phyloP scores from a whole-genome alignment of 768 basidiomycete genomes.

The Tylopilus sp. region DNA sequence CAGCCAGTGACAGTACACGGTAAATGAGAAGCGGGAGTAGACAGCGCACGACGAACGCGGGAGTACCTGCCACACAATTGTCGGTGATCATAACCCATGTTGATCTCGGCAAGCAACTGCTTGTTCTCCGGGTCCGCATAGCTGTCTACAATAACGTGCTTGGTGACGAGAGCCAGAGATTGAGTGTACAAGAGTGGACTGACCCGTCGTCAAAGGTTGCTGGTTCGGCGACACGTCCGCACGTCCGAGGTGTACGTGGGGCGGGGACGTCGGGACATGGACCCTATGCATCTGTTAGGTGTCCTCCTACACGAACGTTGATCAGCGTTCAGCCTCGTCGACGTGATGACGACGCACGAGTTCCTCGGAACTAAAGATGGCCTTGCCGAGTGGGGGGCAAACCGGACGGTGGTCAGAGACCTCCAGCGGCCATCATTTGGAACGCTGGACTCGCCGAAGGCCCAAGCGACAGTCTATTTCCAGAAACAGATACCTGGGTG shows the following conservation, averaged over 20 bases:
- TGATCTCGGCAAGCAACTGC: conserved; percentile 68
- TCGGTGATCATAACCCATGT: conserved; percentile 75
- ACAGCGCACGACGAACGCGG: too few relatives aligned
- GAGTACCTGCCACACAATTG: too few relatives aligned
- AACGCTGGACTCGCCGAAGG: conserved; percentile 68
- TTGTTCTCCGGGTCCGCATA: conserved; percentile 80
- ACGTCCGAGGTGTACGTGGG: conserved; percentile 56
- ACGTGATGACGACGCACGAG: conserved; percentile 32
- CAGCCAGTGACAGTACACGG: too few relatives aligned
- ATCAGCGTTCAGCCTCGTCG: not conserved
- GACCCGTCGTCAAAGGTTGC: conserved; percentile 39
- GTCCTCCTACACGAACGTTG: conserved; percentile 43
- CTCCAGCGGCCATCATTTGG: conserved; percentile 71
- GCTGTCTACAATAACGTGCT: too few relatives aligned
- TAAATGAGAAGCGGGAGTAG: too few relatives aligned
- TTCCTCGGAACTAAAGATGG: conserved; percentile 58
- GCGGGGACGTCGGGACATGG: conserved; percentile 65
- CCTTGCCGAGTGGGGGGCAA: conserved; percentile 67
- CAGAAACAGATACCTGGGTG: conserved; percentile 84
- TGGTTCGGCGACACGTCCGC: conserved; percentile 60
- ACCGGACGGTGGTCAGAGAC: conserved; percentile 64
- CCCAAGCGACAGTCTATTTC: conserved; percentile 78
- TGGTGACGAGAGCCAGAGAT: too few relatives aligned
- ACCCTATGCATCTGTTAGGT: conserved; percentile 89
- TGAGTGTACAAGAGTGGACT: too few relatives aligned